Conservation (phyloP, 345 rosid genomes). For the Carallia brachiata region DNA sequence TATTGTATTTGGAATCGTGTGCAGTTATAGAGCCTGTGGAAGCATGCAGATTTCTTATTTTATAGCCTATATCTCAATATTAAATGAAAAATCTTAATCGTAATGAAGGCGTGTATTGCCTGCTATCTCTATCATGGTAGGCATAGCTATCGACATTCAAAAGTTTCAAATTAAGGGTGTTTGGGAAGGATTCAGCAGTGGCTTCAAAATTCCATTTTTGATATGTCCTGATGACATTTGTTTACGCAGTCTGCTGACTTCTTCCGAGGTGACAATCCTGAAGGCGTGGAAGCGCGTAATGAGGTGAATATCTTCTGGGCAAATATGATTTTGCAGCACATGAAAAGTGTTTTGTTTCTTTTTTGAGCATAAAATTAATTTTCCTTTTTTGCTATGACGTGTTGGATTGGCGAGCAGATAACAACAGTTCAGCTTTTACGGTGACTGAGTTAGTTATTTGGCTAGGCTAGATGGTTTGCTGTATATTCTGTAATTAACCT, state of each 20-base stretch:
- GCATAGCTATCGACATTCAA: too few species aligned
- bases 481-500: neutral
- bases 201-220: neutral
- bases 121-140: too few species aligned
- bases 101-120: too few species aligned
- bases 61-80: too few species aligned
- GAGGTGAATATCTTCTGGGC: conserved; percentile 57
- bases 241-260: conserved; percentile 88
- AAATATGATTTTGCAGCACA: neutral
- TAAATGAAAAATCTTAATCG: too few species aligned
- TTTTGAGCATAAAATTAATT: neutral
- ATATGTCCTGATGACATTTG: conserved; percentile 9
- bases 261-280: conserved; percentile 94
- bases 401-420: neutral
- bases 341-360: conserved; percentile 1
- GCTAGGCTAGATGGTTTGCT: neutral
- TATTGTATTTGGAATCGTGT: too few species aligned
- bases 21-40: too few species aligned
- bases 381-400: neutral
- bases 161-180: too few species aligned
- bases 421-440: neutral
- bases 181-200: too few species aligned
- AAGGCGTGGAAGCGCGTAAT: conserved; percentile 96
- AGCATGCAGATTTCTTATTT: too few species aligned
- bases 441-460: neutral